These are phyloP conservation scores for Epichloe uncinata DNA, from an alignment of 2,329 filamentous ascomycete genomes.

Conservation along the genomic window DNA sequence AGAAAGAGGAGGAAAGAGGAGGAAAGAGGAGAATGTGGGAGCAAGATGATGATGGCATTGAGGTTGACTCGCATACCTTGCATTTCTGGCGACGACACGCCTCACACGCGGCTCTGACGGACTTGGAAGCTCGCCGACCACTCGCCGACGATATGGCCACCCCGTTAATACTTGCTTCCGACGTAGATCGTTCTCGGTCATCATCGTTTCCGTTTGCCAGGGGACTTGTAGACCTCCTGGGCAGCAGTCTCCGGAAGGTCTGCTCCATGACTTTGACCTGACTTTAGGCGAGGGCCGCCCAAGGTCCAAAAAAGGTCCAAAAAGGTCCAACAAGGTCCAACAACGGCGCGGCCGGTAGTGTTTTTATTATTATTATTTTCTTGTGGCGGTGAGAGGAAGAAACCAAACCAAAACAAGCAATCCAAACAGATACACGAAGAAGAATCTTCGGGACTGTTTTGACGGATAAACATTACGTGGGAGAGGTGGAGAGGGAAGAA, in stretches of 20 bases:
- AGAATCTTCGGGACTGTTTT: neutral
- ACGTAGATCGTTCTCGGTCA: neutral
- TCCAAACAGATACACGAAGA: neutral
- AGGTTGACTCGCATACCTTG: neutral
- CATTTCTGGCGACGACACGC: constrained; percentile 3
- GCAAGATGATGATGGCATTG: neutral
- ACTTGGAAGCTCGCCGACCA: neutral
- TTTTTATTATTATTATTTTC: no score
- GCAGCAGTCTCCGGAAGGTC: neutral
- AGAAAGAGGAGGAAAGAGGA: neutral
- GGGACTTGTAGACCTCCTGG: neutral
- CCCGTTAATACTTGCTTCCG: neutral
- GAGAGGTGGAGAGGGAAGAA: constrained; percentile 1
- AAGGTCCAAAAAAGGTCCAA: neutral
- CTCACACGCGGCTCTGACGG: constrained; percentile 1
- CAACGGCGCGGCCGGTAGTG: neutral
- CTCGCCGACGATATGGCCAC: neutral
- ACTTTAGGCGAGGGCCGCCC: neutral
- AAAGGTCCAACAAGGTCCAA: no score
- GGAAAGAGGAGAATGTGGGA: no score
- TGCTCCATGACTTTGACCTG: neutral
- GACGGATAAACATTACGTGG: neutral
- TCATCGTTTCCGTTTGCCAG: neutral
- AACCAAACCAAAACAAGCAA: no score
- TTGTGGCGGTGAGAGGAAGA: no score